Percentiles rank a stretch among this genome's conserved stretches.
These are phyloP conservation scores for Cordyceps militaris DNA, from an alignment of 2,329 filamentous ascomycete species.

Conservation along the genomic window DNA sequence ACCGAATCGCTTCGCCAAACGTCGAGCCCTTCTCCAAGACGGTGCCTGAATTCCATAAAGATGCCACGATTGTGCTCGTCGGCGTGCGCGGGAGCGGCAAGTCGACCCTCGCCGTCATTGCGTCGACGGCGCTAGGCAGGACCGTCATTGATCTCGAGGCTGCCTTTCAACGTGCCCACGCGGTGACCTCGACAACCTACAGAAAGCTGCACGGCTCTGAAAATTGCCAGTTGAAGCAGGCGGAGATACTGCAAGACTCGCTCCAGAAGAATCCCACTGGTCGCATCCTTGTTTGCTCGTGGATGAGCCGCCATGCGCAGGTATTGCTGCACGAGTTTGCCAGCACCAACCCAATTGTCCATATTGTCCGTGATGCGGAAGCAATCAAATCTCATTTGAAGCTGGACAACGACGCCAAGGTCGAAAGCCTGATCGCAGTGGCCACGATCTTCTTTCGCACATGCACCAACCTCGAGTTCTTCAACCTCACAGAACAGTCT, in stretches of 20 bases:
- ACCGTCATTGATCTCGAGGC: constrained; percentile 63
- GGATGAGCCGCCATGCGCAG: constrained; percentile 59
- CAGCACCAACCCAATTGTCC: constrained; percentile 61
- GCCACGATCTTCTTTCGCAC: constrained; percentile 53
- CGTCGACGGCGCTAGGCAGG: constrained; percentile 61
- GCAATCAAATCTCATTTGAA: constrained; percentile 58
- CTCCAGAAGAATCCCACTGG: constrained; percentile 52
- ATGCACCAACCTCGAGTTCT: constrained; percentile 71
- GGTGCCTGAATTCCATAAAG: constrained; percentile 40
- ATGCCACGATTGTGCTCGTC: constrained; percentile 66
- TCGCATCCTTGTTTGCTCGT: constrained; percentile 65
- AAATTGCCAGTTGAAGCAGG: constrained; percentile 58
- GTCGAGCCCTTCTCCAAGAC: constrained; percentile 22
- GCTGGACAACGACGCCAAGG: constrained; percentile 46
- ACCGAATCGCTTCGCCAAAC: constrained; percentile 21
- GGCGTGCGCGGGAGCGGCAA: constrained; percentile 71
- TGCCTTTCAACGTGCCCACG: constrained; percentile 57
- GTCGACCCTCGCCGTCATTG: constrained; percentile 68
- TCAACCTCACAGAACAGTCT: constrained; percentile 57
- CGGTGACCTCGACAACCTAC: constrained; percentile 54
- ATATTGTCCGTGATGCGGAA: constrained; percentile 57
- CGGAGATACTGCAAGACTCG: constrained; percentile 52
- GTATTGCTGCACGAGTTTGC: constrained; percentile 54
- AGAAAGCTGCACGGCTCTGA: constrained; percentile 54
- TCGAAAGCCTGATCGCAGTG: constrained; percentile 50